phyloP scores from a whole-genome alignment of 495 filamentous ascomycete genomes.

The Neurospora sp. region DNA sequence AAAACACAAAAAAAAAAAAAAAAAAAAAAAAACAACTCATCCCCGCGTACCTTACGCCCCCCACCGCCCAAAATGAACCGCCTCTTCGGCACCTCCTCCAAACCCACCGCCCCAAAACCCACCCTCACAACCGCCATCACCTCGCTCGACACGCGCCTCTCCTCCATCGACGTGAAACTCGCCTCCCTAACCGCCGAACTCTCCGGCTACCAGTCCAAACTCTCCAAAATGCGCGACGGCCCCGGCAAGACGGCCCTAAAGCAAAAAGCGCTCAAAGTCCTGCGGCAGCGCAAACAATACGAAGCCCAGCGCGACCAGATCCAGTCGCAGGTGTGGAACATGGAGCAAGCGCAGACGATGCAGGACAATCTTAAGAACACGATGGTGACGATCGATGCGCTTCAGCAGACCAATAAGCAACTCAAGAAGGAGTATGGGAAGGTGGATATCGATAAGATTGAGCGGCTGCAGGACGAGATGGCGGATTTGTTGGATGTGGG shows the following conservation, averaged over 20 bases:
- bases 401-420: constrained; percentile 92
- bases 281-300: constrained; percentile 94
- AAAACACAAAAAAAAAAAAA: no score
- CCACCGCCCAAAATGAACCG: constrained; percentile 64
- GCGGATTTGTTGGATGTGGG: constrained; percentile 94
- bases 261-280: constrained; percentile 88
- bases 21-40: neutral
- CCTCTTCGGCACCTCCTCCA: constrained; percentile 73
- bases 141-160: constrained; percentile 81
- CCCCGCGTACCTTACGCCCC: neutral
- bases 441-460: constrained; percentile 94
- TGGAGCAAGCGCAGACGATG: constrained; percentile 99
- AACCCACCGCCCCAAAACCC: constrained; percentile 64
- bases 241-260: constrained; percentile 89
- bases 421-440: constrained; percentile 94
- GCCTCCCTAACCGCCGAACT: constrained; percentile 88
- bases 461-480: constrained; percentile 98
- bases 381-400: constrained; percentile 95
- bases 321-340: constrained; percentile 94
- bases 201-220: constrained; percentile 72
- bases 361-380: constrained; percentile 98
- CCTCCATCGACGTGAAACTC: constrained; percentile 90
- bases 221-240: constrained; percentile 90
- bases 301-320: constrained; percentile 91
- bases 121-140: constrained; percentile 78